Percentiles rank a stretch among this genome's conserved stretches.
phyloP scores from a whole-genome alignment of 169 alveolate genomes.

The Babesia ovata region DNA sequence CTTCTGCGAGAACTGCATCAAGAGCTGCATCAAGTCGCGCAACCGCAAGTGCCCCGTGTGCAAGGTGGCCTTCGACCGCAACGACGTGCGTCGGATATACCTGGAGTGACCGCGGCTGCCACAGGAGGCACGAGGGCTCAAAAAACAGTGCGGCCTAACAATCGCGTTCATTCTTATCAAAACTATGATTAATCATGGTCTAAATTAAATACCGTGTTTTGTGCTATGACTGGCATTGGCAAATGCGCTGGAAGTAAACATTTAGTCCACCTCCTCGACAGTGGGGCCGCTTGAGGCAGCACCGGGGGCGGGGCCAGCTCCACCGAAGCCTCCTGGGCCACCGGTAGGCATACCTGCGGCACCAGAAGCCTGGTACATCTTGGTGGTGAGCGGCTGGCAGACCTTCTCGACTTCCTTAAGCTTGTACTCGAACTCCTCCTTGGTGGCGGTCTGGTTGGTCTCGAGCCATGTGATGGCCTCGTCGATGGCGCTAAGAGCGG shows the following conservation, averaged over 20 bases:
- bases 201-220: neutral
- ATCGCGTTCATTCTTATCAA: neutral
- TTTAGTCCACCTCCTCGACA: conserved; percentile 91
- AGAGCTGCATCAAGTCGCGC: conserved; percentile 67
- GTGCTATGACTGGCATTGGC: conserved; percentile 12
- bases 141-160: neutral
- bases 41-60: conserved; percentile 81
- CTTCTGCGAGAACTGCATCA: conserved; percentile 75
- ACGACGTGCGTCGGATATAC: conserved; percentile 73
- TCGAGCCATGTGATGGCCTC: conserved; percentile 93
- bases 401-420: conserved; percentile 94
- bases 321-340: conserved; percentile 82
- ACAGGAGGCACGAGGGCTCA: neutral
- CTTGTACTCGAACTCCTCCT: conserved; percentile 91
- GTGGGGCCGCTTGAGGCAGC: conserved; percentile 87
- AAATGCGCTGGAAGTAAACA: neutral
- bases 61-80: conserved; percentile 76
- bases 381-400: conserved; percentile 92
- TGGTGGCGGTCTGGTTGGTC: conserved; percentile 91
- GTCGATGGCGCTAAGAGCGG: conserved; percentile 84
- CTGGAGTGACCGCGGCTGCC: conserved; percentile 29
- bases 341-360: conserved; percentile 93
- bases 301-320: conserved; percentile 82
- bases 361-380: conserved; percentile 92
- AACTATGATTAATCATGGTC: neutral